Percentiles rank a stretch among this genome's conserved stretches.
Conservation (phyloP, 2,329 filamentous ascomycete species). For the Thielaviopsis punctulata region DNA sequence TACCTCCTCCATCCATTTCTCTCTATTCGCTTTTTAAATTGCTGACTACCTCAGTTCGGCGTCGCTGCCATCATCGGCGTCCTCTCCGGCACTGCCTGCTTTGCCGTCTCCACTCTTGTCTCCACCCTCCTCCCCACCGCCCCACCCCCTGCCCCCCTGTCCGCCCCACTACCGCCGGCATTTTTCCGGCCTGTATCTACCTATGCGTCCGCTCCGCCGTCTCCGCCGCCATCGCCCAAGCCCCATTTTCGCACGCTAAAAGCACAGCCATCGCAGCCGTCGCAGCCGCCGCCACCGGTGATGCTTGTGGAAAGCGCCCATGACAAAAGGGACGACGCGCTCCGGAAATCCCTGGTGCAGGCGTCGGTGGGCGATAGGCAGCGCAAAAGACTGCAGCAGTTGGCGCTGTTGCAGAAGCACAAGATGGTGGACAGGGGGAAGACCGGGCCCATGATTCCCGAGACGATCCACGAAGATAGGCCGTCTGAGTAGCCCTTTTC, state of each 20-base stretch:
- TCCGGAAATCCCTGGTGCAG: background rate
- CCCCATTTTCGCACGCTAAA: no score
- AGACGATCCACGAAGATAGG: slow-evolving; percentile 1
- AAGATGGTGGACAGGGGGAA: background rate
- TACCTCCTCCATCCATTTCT: no score
- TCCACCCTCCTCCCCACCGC: background rate
- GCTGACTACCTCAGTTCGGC: slow-evolving; percentile 3
- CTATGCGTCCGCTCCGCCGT: no score
- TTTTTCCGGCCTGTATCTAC: no score
- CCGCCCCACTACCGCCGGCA: background rate
- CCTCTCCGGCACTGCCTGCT: slow-evolving; percentile 5
- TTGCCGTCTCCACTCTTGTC: background rate
- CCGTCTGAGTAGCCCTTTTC: background rate
- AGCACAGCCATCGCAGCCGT: no score
- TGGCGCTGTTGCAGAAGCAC: background rate
- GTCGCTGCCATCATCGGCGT: slow-evolving; percentile 8
- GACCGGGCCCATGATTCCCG: background rate
- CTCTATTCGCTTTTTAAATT: no score
- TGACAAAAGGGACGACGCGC: background rate
- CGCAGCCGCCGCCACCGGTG: no score
- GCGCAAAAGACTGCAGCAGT: background rate
- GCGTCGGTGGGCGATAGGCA: background rate
- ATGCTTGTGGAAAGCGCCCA: no score
- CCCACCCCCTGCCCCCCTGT: background rate
- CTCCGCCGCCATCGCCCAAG: background rate